A percentile compares a stretch with the other conserved stretches of the same genome.
These are phyloP conservation scores for Fusarium lyarnte DNA, from an alignment of 2,329 filamentous ascomycete genomes.

Conservation along the genomic window DNA sequence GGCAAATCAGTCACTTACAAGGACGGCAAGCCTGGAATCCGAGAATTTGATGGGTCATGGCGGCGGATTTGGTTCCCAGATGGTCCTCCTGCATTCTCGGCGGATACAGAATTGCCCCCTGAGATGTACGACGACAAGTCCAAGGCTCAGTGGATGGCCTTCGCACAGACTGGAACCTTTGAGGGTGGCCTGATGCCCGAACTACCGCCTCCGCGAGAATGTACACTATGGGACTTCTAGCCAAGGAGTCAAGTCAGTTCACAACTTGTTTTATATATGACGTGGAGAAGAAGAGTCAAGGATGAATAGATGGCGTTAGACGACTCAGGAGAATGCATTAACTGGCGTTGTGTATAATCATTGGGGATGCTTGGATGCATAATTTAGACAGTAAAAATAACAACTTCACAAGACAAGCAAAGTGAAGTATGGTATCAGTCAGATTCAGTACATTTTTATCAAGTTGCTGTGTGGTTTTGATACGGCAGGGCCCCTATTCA, in stretches of 20 bases:
- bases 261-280: constrained; percentile 73
- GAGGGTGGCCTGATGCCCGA: constrained; percentile 77
- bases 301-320: constrained; percentile 28
- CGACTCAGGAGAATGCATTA: constrained; percentile 30
- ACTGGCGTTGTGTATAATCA: constrained; percentile 28
- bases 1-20: constrained; percentile 70
- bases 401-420: background rate
- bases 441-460: background rate
- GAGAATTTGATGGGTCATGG: constrained; percentile 63
- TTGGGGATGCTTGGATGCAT: constrained; percentile 13
- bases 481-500: background rate
- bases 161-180: constrained; percentile 74
- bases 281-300: constrained; percentile 6
- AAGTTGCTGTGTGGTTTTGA: background rate
- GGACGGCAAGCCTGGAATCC: constrained; percentile 57
- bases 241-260: background rate
- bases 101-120: constrained; percentile 68
- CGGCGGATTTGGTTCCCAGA: constrained; percentile 78
- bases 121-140: constrained; percentile 68
- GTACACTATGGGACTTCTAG: constrained; percentile 77
- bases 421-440: background rate
- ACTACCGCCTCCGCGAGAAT: constrained; percentile 81
- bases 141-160: constrained; percentile 70
- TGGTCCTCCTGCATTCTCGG: constrained; percentile 71
- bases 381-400: constrained; percentile 6